phyloP scores from a whole-genome alignment of 805 yeast genomes.

The Yarrowia porcina region DNA sequence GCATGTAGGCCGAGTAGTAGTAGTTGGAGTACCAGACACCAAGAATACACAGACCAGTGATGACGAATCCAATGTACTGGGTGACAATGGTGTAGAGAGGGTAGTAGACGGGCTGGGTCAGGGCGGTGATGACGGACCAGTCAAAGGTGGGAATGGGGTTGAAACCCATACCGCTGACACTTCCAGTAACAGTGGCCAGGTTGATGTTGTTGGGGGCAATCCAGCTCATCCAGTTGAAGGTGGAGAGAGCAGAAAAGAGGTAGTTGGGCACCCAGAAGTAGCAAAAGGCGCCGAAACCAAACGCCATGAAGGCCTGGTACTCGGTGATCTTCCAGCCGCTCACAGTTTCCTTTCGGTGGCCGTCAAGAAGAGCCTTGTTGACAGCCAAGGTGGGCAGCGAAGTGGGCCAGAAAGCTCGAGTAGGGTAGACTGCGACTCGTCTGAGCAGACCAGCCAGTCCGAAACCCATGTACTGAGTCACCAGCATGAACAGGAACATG shows the following conservation, averaged over 20 bases:
- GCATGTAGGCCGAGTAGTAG: slow-evolving; percentile 50
- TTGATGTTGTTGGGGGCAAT: slow-evolving; percentile 50
- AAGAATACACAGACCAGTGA: slow-evolving; percentile 29
- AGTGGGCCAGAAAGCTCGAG: slow-evolving; percentile 62
- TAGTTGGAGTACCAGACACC: slow-evolving; percentile 46
- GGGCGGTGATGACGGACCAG: slow-evolving; percentile 38
- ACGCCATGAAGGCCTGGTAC: slow-evolving; percentile 43
- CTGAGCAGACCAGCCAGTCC: slow-evolving; percentile 63
- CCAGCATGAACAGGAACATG: slow-evolving; percentile 49
- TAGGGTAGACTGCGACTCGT: slow-evolving; percentile 57
- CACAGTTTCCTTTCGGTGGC: slow-evolving; percentile 32
- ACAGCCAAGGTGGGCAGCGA: slow-evolving; percentile 57
- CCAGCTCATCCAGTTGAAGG: slow-evolving; percentile 62
- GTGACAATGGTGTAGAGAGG: slow-evolving; percentile 29
- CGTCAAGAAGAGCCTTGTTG: slow-evolving; percentile 48
- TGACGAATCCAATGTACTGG: slow-evolving; percentile 25
- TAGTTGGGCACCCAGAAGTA: slow-evolving; percentile 62
- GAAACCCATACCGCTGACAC: slow-evolving; percentile 40
- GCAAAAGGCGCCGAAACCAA: slow-evolving; percentile 43
- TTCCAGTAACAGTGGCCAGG: slow-evolving; percentile 52
- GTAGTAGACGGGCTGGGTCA: slow-evolving; percentile 26
- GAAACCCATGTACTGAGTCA: slow-evolving; percentile 64
- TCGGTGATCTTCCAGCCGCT: slow-evolving; percentile 53
- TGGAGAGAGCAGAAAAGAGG: slow-evolving; percentile 55
- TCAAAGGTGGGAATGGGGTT: slow-evolving; percentile 47